phyloP scores from a whole-genome alignment of 2,329 filamentous ascomycete species.

The Aurifilum marmelostoma region DNA sequence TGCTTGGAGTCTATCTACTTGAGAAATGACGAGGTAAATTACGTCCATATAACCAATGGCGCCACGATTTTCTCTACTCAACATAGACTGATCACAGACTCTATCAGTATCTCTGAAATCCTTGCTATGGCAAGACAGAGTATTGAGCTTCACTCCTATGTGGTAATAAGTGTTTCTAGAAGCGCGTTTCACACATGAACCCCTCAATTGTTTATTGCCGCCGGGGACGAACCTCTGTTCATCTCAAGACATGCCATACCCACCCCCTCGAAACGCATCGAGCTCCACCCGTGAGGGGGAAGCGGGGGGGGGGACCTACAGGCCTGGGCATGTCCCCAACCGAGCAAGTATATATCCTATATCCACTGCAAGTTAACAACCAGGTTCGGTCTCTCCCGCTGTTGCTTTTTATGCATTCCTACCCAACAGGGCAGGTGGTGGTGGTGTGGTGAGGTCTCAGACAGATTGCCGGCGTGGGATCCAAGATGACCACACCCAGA shows the following conservation, averaged over 20 bases:
- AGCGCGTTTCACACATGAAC: not conserved
- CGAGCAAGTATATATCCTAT: no score
- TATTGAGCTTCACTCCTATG: not conserved
- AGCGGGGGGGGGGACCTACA: not conserved
- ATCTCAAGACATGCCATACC: not conserved
- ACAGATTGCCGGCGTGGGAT: not conserved
- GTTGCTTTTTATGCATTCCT: not conserved
- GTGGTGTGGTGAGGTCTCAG: not conserved
- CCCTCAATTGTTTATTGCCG: not conserved
- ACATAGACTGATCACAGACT: no score
- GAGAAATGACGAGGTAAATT: not conserved
- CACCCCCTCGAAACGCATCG: not conserved
- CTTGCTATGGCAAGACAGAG: no score
- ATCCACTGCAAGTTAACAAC: not conserved
- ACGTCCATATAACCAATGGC: not conserved
- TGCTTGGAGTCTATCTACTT: not conserved
- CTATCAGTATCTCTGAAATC: no score
- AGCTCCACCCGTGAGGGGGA: not conserved
- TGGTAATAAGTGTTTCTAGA: not conserved
- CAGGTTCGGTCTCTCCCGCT: constrained; percentile 2
- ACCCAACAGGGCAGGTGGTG: not conserved
- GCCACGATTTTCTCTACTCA: not conserved
- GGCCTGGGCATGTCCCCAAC: not conserved
- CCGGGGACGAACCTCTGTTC: not conserved
- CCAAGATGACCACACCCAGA: not conserved